A percentile compares a stretch with the other conserved stretches of the same genome.
These are phyloP conservation scores for Cryptosporidium sp. DNA, from an alignment of 169 alveolate species.

Conservation along the genomic window DNA sequence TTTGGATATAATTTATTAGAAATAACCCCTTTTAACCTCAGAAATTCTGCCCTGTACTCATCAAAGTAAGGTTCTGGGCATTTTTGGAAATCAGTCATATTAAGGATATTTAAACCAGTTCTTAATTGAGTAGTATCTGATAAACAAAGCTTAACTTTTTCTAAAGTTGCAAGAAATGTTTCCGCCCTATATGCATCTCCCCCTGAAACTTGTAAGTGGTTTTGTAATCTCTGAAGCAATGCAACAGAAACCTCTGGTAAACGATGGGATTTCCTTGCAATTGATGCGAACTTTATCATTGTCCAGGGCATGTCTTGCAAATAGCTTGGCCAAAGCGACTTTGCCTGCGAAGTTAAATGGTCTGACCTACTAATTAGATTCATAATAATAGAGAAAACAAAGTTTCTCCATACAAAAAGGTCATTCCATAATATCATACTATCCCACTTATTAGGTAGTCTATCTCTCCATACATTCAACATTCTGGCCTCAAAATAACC, in stretches of 20 bases:
- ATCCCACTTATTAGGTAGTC: slow-evolving; percentile 79
- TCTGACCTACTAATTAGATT: slow-evolving; percentile 61
- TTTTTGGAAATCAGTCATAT: slow-evolving; percentile 72
- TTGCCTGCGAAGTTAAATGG: slow-evolving; percentile 64
- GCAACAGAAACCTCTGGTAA: slow-evolving; percentile 82
- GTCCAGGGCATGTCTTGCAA: slow-evolving; percentile 84
- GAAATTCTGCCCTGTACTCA: slow-evolving; percentile 69
- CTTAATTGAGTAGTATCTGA: slow-evolving; percentile 62
- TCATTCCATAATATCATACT: slow-evolving; percentile 80
- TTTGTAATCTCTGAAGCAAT: slow-evolving; percentile 80
- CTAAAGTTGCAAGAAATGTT: slow-evolving; percentile 68
- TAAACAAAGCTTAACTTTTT: slow-evolving; percentile 66
- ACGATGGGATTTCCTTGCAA: slow-evolving; percentile 81
- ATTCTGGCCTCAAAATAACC: slow-evolving; percentile 75
- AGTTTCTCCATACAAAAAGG: slow-evolving; percentile 80
- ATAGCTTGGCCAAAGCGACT: slow-evolving; percentile 75
- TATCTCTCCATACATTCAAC: slow-evolving; percentile 80
- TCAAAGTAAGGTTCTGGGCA: slow-evolving; percentile 71
- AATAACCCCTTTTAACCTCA: slow-evolving; percentile 59
- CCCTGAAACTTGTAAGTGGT: slow-evolving; percentile 69
- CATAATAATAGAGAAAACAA: slow-evolving; percentile 77
- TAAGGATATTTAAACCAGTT: slow-evolving; percentile 65
- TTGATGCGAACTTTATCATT: slow-evolving; percentile 80
- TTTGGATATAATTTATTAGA: slow-evolving; percentile 54
- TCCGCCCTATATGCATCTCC: slow-evolving; percentile 75